A percentile compares a stretch with the other conserved stretches of the same genome.
Conservation (phyloP, 148 eudicot species). For the Chenopodium berlandieri region DNA sequence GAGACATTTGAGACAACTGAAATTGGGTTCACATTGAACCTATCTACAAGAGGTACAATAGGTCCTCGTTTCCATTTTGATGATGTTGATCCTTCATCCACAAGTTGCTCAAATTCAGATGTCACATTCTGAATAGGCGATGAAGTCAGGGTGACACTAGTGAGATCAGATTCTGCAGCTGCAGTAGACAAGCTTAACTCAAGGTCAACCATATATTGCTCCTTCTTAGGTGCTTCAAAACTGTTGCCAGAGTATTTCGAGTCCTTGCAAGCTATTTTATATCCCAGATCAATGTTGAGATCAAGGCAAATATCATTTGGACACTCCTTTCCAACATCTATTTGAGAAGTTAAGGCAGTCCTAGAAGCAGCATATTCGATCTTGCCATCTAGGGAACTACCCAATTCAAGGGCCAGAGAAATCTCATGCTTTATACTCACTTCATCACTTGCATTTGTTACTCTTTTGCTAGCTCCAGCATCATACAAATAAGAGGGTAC, state of each 20-base stretch:
- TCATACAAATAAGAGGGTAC: conserved; percentile 21
- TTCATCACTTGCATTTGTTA: conserved; percentile 24
- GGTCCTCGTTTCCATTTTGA: conserved; percentile 56
- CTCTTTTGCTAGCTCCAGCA: conserved; percentile 37
- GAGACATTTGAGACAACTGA: background rate
- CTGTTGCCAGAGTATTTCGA: conserved; percentile 17
- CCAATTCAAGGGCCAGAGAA: conserved; percentile 44
- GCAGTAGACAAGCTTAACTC: conserved; percentile 59
- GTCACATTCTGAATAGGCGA: conserved; percentile 28
- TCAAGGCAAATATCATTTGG: conserved; percentile 35
- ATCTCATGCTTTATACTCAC: conserved; percentile 30
- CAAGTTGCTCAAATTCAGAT: conserved; percentile 33
- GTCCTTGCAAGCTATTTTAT: conserved; percentile 16
- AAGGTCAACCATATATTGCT: conserved; percentile 46
- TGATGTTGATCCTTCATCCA: conserved; percentile 76
- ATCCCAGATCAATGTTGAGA: conserved; percentile 28
- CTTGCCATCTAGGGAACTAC: conserved; percentile 25
- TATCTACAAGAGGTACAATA: conserved; percentile 33
- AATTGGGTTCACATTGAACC: conserved; percentile 7
- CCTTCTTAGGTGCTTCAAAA: conserved; percentile 7
- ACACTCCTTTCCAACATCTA: conserved; percentile 34
- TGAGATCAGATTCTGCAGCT: conserved; percentile 56
- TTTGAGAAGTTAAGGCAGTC: conserved; percentile 28
- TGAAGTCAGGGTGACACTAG: conserved; percentile 39
- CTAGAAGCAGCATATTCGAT: conserved; percentile 16